A percentile compares a stretch with the other conserved stretches of the same genome.
These are phyloP conservation scores for Setomelanomma holmii DNA, from an alignment of 2,329 filamentous ascomycete species.

Conservation along the genomic window DNA sequence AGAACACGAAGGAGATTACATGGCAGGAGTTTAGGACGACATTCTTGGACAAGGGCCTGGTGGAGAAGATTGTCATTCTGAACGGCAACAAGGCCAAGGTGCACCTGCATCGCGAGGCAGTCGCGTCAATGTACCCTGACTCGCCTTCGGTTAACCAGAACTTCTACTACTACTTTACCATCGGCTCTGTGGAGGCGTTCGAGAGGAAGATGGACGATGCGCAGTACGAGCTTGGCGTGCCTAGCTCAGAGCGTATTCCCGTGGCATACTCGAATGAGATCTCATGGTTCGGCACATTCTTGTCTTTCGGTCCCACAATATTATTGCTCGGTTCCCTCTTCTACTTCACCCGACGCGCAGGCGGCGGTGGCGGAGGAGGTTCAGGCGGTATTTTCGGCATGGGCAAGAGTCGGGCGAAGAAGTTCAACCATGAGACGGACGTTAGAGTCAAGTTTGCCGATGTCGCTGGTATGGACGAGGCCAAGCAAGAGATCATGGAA, in stretches of 20 bases:
- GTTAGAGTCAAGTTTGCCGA: constrained; percentile 97
- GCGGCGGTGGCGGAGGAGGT: constrained; percentile 65
- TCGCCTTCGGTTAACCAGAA: constrained; percentile 71
- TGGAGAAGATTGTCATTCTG: constrained; percentile 87
- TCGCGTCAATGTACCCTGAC: constrained; percentile 76
- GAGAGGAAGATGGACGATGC: constrained; percentile 88
- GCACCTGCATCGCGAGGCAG: constrained; percentile 77
- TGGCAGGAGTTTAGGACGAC: constrained; percentile 96
- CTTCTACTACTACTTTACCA: constrained; percentile 91
- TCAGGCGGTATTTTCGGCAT: constrained; percentile 89
- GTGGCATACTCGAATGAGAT: constrained; percentile 85
- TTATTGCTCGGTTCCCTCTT: constrained; percentile 83
- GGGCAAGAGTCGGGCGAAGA: constrained; percentile 92
- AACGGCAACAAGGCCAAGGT: constrained; percentile 81
- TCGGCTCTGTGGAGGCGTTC: constrained; percentile 92
- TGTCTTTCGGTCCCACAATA: constrained; percentile 86
- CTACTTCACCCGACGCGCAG: constrained; percentile 79
- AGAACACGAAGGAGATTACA: constrained; percentile 81
- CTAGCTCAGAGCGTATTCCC: constrained; percentile 86
- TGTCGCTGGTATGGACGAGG: constrained; percentile 97
- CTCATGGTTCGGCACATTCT: constrained; percentile 71
- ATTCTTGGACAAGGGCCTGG: constrained; percentile 93
- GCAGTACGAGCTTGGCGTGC: constrained; percentile 86
- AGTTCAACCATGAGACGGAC: constrained; percentile 96
- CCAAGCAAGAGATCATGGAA: constrained; percentile 98